Conservation (phyloP, 441 rosid species). For the Corymbia citriodora region DNA sequence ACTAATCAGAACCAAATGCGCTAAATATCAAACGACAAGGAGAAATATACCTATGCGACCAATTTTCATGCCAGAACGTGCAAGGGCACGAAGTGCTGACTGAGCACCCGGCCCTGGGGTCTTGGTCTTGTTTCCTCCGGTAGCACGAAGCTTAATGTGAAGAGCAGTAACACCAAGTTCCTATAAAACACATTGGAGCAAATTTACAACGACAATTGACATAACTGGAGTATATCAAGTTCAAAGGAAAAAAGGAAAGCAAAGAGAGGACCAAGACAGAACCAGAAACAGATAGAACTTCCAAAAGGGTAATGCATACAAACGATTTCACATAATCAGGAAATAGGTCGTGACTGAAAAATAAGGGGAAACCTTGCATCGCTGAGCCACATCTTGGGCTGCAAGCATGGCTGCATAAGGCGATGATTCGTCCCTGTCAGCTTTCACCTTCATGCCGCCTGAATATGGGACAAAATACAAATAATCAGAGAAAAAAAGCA, state of each 20-base stretch:
- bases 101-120: constrained; percentile 80
- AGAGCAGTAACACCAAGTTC: constrained; percentile 69
- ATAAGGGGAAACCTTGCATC: constrained; percentile 40
- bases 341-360: background rate
- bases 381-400: constrained; percentile 62
- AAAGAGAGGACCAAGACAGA: background rate
- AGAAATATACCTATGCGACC: constrained; percentile 50
- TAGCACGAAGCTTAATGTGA: constrained; percentile 66
- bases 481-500: background rate
- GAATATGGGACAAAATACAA: background rate
- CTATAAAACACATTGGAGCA: constrained; percentile 7
- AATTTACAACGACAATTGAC: background rate
- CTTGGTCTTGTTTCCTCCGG: constrained; percentile 73
- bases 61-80: constrained; percentile 73
- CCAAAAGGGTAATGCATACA: background rate
- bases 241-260: background rate
- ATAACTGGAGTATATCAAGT: background rate
- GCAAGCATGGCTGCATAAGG: constrained; percentile 86
- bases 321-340: background rate
- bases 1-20: background rate
- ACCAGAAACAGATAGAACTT: background rate
- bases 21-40: background rate
- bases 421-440: constrained; percentile 63
- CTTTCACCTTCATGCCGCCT: constrained; percentile 74
- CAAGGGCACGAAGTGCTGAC: constrained; percentile 70